Evolutionary conservation across 805 yeast species (phyloP).

Genomic region (Yamadazyma kitorensis): DNA sequence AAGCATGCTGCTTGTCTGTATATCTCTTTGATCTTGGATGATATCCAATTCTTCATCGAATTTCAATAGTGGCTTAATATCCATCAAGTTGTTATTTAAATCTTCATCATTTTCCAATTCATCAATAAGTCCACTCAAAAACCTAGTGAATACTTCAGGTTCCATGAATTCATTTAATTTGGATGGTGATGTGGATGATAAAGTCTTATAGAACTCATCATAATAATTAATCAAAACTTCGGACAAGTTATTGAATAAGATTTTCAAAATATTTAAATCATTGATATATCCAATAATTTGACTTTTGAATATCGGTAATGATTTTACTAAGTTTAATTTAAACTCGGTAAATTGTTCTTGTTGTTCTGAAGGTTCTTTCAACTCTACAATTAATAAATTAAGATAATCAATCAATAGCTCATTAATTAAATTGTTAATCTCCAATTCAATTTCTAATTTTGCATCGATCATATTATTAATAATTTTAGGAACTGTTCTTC

Average conservation of each 20-base stretch:
- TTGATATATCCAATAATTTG: conserved; percentile 54
- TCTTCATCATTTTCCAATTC: conserved; percentile 13
- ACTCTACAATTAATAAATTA: conserved; percentile 46
- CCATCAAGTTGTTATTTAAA: conserved; percentile 9
- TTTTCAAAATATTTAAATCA: conserved; percentile 45
- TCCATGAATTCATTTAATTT: conserved; percentile 36
- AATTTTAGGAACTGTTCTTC: conserved; percentile 74
- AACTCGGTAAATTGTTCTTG: conserved; percentile 24
- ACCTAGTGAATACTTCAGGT: conserved; percentile 13
- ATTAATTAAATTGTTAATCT: conserved; percentile 67
- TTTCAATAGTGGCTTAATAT: conserved; percentile 13
- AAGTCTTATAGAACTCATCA: conserved; percentile 20
- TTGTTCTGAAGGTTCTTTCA: not conserved
- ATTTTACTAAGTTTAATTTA: conserved; percentile 47
- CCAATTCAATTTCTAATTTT: conserved; percentile 64
- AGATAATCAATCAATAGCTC: conserved; percentile 56
- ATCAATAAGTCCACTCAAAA: conserved; percentile 13
- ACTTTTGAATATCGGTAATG: conserved; percentile 53
- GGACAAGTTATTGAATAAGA: conserved; percentile 27
- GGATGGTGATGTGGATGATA: conserved; percentile 15
- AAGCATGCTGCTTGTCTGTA: too few relatives aligned
- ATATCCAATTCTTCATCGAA: conserved; percentile 12
- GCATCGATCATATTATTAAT: conserved; percentile 82
- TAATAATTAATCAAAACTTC: conserved; percentile 44
- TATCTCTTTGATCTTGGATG: too few relatives aligned